Base-by-base conservation (phyloP, 2,329 filamentous ascomycete genomes). In the Pseudogymnoascus sp. region DNA sequence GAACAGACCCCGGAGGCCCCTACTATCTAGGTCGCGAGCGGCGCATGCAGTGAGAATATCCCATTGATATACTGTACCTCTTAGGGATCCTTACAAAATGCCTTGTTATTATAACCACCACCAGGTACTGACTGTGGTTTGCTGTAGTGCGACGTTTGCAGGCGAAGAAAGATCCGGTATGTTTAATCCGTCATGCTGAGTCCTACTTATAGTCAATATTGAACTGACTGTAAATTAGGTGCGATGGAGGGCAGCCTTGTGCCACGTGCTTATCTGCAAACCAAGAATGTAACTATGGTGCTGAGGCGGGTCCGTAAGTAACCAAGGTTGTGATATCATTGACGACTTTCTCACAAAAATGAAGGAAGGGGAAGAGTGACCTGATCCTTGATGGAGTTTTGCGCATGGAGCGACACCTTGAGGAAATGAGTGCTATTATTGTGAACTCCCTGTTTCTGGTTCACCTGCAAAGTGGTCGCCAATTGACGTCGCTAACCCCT, bases 301-400 rank as follows among this genome's bases (percentile, higher is more conserved):
- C 67, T n/a, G 72, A 74, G 61, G 64, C 71, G 8, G 64, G 68
- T 46, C 67, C 71, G 72, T 72, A 40, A 50, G 70, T 68, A 43
- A 46, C 16, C 62, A 56, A 6, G 38, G 10, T 10, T 63, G 24
- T 11, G 11, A 26, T n/a, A 40, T 22, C 12, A 16, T 16, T 50
- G 16, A 35, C 28, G 73, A 77, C 69, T 77, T 77, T 71, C 69
- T 50, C 37, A 38, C 26, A 31, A 7, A 60, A 40, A 53, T 3
- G 1, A 33, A 80, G 77, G 53, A 75, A 80, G 64, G 79, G 79
- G 31, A 82, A 82, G 67, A 81, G 77, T 46, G 81, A 82, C 63
- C 71, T 82, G 56, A 81, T 82, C 22, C 75, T 82, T 2, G 80
- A 82, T 63, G 79, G 79, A 4, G 78, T 81, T 2, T 67, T 82